A percentile compares a stretch with the other conserved stretches of the same genome.
phyloP scores from a whole-genome alignment of 2,329 filamentous ascomycete genomes.

The Camptophora hylomeconis region DNA sequence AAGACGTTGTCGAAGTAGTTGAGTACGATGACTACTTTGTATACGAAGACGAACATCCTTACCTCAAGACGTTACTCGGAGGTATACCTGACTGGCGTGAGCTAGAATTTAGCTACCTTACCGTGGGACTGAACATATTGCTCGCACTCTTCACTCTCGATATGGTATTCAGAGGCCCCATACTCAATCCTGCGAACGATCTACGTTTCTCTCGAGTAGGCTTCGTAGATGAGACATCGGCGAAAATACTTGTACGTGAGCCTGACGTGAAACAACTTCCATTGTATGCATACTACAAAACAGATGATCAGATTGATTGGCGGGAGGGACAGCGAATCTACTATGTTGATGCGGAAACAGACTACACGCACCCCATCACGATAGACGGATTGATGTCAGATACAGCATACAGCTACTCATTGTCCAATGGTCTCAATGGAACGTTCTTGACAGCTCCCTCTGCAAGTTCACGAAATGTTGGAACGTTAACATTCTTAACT shows the following conservation, averaged over 20 bases:
- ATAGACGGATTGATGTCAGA: constrained; percentile 57
- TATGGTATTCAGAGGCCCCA: constrained; percentile 59
- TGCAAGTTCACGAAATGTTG: constrained; percentile 49
- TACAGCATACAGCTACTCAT: constrained; percentile 66
- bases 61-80: constrained; percentile 55
- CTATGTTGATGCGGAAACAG: constrained; percentile 60
- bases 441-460: constrained; percentile 67
- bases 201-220: constrained; percentile 78
- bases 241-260: constrained; percentile 73
- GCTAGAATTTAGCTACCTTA: constrained; percentile 49
- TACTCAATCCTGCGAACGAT: constrained; percentile 57
- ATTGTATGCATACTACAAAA: constrained; percentile 50
- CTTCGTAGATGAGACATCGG: constrained; percentile 68
- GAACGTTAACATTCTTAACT: constrained; percentile 77
- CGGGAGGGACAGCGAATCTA: constrained; percentile 47
- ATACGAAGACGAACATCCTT: constrained; percentile 43
- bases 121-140: constrained; percentile 58
- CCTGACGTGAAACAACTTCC: constrained; percentile 64
- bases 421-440: constrained; percentile 77
- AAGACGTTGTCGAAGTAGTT: constrained; percentile 35
- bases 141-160: constrained; percentile 62
- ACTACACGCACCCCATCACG: constrained; percentile 63
- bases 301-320: constrained; percentile 37
- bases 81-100: constrained; percentile 66
- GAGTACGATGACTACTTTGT: constrained; percentile 51